phyloP scores from a whole-genome alignment of 202 grass and related monocot species.

The Elaeis oleifera region DNA sequence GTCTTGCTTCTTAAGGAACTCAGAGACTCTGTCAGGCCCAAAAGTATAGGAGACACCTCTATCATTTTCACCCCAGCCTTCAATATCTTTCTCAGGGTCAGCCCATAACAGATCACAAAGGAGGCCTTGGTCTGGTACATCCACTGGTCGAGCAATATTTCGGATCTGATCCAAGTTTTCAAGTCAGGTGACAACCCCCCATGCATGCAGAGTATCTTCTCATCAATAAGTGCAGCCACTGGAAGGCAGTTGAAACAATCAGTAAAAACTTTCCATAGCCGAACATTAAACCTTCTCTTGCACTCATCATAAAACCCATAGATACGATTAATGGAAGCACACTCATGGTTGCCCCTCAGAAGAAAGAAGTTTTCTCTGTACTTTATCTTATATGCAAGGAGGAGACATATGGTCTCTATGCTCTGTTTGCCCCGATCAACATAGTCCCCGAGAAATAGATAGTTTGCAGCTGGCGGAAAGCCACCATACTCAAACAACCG shows the following conservation, averaged over 20 bases:
- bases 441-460: conserved; percentile 83
- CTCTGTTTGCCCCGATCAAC: conserved; percentile 88
- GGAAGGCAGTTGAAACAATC: conserved; percentile 96
- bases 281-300: conserved; percentile 82
- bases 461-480: conserved; percentile 67
- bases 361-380: conserved; percentile 17
- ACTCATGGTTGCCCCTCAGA: conserved; percentile 81
- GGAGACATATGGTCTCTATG: conserved; percentile 72
- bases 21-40: conserved; percentile 57
- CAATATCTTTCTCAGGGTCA: conserved; percentile 79
- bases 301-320: conserved; percentile 96
- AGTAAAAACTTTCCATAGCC: conserved; percentile 82
- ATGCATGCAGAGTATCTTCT: conserved; percentile 96
- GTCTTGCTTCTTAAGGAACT: conserved; percentile 76
- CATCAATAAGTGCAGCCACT: conserved; percentile 81
- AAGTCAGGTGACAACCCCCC: conserved; percentile 85
- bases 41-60: conserved; percentile 86
- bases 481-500: conserved; percentile 90
- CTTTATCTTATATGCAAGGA: conserved; percentile 17
- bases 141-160: conserved; percentile 60
- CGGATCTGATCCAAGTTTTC: conserved; percentile 81
- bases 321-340: conserved; percentile 83
- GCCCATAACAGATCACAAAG: conserved; percentile 90
- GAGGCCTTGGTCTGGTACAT: conserved; percentile 81
- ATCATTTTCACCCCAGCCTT: conserved; percentile 94